Conservation (phyloP, 75 land plant species). For the Cunninghamia lanceolata region DNA sequence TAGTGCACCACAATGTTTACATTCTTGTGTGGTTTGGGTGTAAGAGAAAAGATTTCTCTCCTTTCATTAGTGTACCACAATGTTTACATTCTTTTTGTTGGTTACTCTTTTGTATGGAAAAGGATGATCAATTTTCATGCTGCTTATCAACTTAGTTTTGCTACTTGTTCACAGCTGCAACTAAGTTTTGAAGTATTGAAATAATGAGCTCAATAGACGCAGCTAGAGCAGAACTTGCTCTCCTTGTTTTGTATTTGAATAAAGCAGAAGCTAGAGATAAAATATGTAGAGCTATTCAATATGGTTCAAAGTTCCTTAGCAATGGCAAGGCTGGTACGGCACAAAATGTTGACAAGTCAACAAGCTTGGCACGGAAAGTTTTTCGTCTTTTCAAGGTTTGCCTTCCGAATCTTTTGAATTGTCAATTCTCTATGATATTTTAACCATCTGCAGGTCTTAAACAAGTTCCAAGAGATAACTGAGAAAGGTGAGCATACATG, state of each 20-base stretch:
- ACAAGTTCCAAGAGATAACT: not conserved
- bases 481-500: slow-evolving; percentile 30
- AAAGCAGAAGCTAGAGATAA: slow-evolving; percentile 98
- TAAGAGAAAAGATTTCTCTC: no score
- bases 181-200: not conserved
- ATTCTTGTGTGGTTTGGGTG: no score
- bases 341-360: slow-evolving; percentile 85
- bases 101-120: no score
- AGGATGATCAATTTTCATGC: no score
- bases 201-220: slow-evolving; percentile 72
- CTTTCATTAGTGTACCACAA: no score
- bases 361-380: slow-evolving; percentile 94
- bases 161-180: not conserved
- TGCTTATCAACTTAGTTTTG: no score
- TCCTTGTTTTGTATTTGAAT: slow-evolving; percentile 72
- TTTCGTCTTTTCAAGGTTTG: slow-evolving; percentile 82
- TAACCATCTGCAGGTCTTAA: not conserved
- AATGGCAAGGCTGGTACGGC: slow-evolving; percentile 91
- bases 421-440: not conserved
- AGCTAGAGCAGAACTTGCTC: slow-evolving; percentile 84
- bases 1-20: no score
- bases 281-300: slow-evolving; percentile 96
- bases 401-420: not conserved
- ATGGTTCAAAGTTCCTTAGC: slow-evolving; percentile 92
- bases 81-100: no score